phyloP scores from a whole-genome alignment of 75 land plant genomes.

The Sequoia sempervirens region DNA sequence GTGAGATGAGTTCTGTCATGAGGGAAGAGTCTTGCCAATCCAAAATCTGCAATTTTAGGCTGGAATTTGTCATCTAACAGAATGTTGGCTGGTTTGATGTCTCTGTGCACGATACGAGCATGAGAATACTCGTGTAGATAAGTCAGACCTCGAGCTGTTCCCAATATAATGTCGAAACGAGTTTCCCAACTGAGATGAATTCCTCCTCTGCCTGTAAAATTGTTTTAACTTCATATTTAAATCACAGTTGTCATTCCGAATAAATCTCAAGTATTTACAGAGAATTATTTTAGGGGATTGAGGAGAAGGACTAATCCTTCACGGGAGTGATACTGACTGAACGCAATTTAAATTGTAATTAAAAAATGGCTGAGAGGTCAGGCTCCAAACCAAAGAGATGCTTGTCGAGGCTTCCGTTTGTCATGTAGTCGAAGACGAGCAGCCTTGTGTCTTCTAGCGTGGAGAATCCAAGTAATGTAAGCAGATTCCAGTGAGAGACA shows the following conservation, averaged over 20 bases:
- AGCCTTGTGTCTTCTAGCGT: not conserved
- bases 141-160: slow-evolving; percentile 24
- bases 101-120: slow-evolving; percentile 16
- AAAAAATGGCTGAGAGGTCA: not conserved
- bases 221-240: no score
- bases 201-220: slow-evolving; percentile 15
- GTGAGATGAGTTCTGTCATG: slow-evolving; percentile 32
- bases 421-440: slow-evolving; percentile 17
- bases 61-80: slow-evolving; percentile 26
- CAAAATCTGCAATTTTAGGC: slow-evolving; percentile 25
- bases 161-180: slow-evolving; percentile 20
- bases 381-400: slow-evolving; percentile 6
- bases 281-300: no score
- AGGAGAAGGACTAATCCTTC: not conserved
- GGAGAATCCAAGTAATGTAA: slow-evolving; percentile 15
- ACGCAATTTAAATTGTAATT: not conserved
- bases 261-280: no score
- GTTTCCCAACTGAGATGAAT: slow-evolving; percentile 25
- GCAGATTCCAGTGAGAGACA: slow-evolving; percentile 15
- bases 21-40: slow-evolving; percentile 11
- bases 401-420: slow-evolving; percentile 9
- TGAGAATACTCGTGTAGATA: slow-evolving; percentile 23
- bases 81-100: slow-evolving; percentile 29
- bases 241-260: no score
- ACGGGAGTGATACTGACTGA: not conserved